Evolutionary conservation across 108 stramenopile species (phyloP).

Genomic region (Aureococcus anophagefferens): DNA sequence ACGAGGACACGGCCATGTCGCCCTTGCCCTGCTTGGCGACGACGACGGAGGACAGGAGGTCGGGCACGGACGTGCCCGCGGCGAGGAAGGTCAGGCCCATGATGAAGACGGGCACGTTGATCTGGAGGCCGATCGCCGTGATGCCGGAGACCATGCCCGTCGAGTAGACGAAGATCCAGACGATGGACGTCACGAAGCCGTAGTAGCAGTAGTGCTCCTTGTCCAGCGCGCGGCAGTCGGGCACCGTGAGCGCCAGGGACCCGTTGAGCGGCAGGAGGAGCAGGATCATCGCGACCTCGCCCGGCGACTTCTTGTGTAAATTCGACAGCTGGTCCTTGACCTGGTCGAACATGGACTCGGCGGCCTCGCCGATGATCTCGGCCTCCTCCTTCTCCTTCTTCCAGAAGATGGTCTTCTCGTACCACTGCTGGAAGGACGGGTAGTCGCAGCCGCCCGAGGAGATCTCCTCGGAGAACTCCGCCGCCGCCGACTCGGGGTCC

Average conservation of each 20-base stretch:
- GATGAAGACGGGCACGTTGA: slow-evolving; percentile 57
- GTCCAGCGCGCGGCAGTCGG: slow-evolving; percentile 61
- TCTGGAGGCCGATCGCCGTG: slow-evolving; percentile 13
- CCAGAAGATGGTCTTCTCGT: not conserved
- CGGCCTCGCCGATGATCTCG: not conserved
- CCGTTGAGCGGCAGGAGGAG: not conserved
- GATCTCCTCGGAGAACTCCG: not conserved
- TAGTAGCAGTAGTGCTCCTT: slow-evolving; percentile 61
- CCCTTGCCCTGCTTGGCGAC: slow-evolving; percentile 69
- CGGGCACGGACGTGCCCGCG: slow-evolving; percentile 73
- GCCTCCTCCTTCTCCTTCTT: not conserved
- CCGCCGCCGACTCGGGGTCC: not conserved
- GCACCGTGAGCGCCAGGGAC: slow-evolving; percentile 36
- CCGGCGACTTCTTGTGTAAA: too few species aligned
- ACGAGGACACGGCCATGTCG: slow-evolving; percentile 70
- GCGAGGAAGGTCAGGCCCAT: slow-evolving; percentile 74
- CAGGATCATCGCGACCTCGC: too few species aligned
- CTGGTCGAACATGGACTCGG: not conserved
- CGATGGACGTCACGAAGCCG: slow-evolving; percentile 63
- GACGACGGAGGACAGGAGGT: slow-evolving; percentile 66
- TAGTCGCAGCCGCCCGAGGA: not conserved
- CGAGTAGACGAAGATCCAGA: slow-evolving; percentile 70
- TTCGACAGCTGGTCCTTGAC: not conserved
- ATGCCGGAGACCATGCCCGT: slow-evolving; percentile 71
- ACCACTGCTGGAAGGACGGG: not conserved